Evolutionary conservation across 345 rosid species (phyloP).

Genomic region (Chamaenerion angustifolium): DNA sequence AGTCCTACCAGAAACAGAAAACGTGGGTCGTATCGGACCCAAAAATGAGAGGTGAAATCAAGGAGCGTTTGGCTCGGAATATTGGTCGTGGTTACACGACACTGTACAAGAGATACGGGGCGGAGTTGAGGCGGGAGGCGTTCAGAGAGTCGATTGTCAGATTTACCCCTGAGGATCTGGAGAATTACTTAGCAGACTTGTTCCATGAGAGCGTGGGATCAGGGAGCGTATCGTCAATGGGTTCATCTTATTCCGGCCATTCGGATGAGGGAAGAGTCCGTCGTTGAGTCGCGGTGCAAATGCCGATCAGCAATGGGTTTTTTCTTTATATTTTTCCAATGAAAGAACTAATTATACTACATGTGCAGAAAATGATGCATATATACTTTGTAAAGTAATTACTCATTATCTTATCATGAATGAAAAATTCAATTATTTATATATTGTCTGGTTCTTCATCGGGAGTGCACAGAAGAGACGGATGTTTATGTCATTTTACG

Average conservation of each 20-base stretch:
- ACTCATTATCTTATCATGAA: too few relatives aligned
- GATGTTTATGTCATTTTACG: too few relatives aligned
- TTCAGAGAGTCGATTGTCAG: constrained; percentile 20
- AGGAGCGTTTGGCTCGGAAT: constrained; percentile 36
- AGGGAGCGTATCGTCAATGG: constrained; percentile 22
- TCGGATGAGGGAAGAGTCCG: too few relatives aligned
- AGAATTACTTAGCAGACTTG: constrained; percentile 37
- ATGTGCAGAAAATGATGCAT: too few relatives aligned
- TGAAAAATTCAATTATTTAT: too few relatives aligned
- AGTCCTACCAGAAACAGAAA: constrained; percentile 34
- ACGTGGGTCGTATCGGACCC: constrained; percentile 49
- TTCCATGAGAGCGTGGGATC: constrained; percentile 20
- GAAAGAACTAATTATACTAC: too few relatives aligned
- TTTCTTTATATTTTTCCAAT: too few relatives aligned
- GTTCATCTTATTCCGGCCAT: too few relatives aligned
- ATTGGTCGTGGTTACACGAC: constrained; percentile 30
- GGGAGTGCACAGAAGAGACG: too few relatives aligned
- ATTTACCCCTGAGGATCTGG: constrained; percentile 51
- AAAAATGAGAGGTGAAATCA: constrained; percentile 38
- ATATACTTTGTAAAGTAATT: too few relatives aligned
- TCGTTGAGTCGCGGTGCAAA: neutral
- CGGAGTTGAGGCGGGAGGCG: constrained; percentile 8
- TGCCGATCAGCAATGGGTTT: too few relatives aligned
- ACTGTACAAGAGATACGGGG: constrained; percentile 28
- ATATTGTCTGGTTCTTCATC: too few relatives aligned